Conservation (phyloP, 1,139 yeast genomes). For the Geotrichum cucujoidarum region DNA sequence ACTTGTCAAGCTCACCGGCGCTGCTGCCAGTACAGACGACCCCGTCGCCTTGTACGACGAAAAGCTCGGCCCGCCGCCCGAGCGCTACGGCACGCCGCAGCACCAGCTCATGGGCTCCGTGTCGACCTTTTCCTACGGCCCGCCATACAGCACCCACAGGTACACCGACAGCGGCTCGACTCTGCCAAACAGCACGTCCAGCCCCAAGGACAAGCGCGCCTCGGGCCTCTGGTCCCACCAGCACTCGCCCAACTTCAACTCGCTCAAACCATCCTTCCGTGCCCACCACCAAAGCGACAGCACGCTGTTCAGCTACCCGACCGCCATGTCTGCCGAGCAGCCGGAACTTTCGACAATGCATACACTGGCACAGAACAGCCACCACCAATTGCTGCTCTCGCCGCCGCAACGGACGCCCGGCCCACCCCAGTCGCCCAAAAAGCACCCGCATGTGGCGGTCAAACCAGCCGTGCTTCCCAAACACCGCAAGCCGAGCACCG, state of each 20-base stretch:
- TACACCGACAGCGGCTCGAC: background rate
- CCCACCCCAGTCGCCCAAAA: background rate
- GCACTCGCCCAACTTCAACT: background rate
- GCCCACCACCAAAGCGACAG: slow-evolving; percentile 13
- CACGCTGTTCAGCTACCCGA: background rate
- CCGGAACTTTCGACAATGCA: too few relatives aligned
- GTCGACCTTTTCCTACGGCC: background rate
- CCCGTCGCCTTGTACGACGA: background rate
- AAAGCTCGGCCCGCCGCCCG: too few relatives aligned
- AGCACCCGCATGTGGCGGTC: background rate
- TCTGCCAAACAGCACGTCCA: background rate
- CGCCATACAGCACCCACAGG: background rate
- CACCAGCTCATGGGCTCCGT: background rate
- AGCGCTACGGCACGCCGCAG: background rate
- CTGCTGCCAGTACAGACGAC: too few relatives aligned
- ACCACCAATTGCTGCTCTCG: background rate
- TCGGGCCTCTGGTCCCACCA: background rate
- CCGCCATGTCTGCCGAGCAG: background rate
- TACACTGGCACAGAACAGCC: background rate
- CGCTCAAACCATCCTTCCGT: slow-evolving; percentile 6
- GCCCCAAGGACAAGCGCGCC: background rate
- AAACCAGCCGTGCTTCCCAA: background rate
- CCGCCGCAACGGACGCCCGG: background rate
- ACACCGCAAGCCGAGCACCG: background rate
- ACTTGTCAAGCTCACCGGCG: background rate